Evolutionary conservation across 805 yeast species (phyloP).

Genomic region (Tanozyma kutaoensis): DNA sequence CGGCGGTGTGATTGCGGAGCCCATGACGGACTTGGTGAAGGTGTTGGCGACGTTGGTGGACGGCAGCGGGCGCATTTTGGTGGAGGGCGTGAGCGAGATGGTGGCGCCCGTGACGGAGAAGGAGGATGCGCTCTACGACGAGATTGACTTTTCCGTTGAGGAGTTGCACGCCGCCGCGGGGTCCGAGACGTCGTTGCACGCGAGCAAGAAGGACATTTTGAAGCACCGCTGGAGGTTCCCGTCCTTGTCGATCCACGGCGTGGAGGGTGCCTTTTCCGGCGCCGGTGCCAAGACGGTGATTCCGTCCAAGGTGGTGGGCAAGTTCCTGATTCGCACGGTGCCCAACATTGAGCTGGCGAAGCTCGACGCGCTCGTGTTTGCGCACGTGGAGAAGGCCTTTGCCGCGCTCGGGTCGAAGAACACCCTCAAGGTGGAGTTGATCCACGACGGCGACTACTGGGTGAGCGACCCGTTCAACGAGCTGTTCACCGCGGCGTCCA

Average conservation of each 20-base stretch:
- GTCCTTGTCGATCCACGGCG: slow-evolving; percentile 88
- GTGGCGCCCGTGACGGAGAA: slow-evolving; percentile 83
- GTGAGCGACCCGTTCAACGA: slow-evolving; percentile 87
- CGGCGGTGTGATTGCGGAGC: slow-evolving; percentile 96
- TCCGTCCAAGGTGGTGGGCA: slow-evolving; percentile 88
- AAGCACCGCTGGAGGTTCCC: slow-evolving; percentile 99
- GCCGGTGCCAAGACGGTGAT: slow-evolving; percentile 97
- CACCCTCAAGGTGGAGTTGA: slow-evolving; percentile 52
- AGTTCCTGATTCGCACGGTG: slow-evolving; percentile 94
- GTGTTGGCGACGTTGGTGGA: slow-evolving; percentile 70
- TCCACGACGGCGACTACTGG: slow-evolving; percentile 97
- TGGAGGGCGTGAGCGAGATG: slow-evolving; percentile 87
- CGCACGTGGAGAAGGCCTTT: slow-evolving; percentile 56
- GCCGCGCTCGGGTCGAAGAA: slow-evolving; percentile 66
- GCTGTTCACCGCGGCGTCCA: slow-evolving; percentile 83
- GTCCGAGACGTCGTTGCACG: slow-evolving; percentile 67
- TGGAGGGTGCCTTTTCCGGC: slow-evolving; percentile 93
- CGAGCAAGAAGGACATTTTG: slow-evolving; percentile 69
- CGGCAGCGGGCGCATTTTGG: slow-evolving; percentile 65
- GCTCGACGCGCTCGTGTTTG: slow-evolving; percentile 64
- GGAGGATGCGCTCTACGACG: slow-evolving; percentile 70
- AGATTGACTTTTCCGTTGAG: slow-evolving; percentile 70
- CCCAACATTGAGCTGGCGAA: slow-evolving; percentile 80
- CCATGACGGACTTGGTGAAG: slow-evolving; percentile 84
- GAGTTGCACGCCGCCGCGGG: slow-evolving; percentile 88